Conservation (phyloP, 108 stramenopile genomes). For the Cyclotella sp. region DNA sequence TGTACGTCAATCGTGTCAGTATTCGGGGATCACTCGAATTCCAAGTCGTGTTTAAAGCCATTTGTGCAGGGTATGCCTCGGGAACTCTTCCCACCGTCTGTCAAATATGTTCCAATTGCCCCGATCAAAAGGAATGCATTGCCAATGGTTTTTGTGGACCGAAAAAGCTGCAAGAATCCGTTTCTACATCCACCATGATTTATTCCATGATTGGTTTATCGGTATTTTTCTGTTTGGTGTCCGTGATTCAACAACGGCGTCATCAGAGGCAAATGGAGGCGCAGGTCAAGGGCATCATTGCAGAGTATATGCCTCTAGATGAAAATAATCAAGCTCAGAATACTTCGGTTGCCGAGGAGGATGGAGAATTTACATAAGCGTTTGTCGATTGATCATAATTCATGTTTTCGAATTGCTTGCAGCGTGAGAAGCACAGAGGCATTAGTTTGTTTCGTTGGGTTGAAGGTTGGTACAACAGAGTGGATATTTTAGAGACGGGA, state of each 20-base stretch:
- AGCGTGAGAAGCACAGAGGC: too few species aligned
- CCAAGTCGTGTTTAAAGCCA: conserved; percentile 83
- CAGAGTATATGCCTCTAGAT: conserved; percentile 91
- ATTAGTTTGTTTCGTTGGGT: too few species aligned
- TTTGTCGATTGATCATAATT: not conserved
- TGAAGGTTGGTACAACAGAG: too few species aligned
- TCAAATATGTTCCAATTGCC: conserved; percentile 55
- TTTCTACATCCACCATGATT: conserved; percentile 45
- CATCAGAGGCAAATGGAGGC: conserved; percentile 88
- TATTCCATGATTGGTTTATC: conserved; percentile 45
- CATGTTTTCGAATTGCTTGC: too few species aligned
- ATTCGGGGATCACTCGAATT: conserved; percentile 82
- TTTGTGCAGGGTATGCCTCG: conserved; percentile 88
- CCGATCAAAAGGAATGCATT: conserved; percentile 46
- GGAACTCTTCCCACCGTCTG: conserved; percentile 83
- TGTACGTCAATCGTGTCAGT: conserved; percentile 89
- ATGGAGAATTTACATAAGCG: conserved; percentile 49
- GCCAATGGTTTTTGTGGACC: conserved; percentile 51
- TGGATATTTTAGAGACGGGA: too few species aligned
- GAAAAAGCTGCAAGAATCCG: conserved; percentile 52
- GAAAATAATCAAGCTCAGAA: conserved; percentile 37
- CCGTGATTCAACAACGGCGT: conserved; percentile 77
- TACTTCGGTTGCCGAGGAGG: conserved; percentile 50
- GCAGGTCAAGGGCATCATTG: conserved; percentile 92
- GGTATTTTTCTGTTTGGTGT: conserved; percentile 56